Evolutionary conservation across 163 green algal genomes (phyloP).

Genomic region (Chloroidium sp.): DNA sequence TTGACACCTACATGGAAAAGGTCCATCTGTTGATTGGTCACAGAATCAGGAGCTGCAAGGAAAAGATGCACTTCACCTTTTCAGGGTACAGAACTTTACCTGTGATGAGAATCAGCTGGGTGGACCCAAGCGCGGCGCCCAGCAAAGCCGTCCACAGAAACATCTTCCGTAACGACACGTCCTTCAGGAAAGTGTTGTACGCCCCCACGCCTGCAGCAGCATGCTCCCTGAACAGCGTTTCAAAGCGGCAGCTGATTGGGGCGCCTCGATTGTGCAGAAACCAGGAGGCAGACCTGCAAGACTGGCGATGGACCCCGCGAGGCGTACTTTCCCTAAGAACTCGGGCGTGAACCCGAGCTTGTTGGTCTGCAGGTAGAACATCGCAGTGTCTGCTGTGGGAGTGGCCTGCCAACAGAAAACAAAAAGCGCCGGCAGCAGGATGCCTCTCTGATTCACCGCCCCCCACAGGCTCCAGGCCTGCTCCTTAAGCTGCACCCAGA

Average conservation of each 20-base stretch:
- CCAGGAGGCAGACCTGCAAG: background rate
- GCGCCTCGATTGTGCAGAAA: background rate
- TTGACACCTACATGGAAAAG: conserved; percentile 46
- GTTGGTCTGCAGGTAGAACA: conserved; percentile 92
- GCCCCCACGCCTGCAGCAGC: conserved; percentile 31
- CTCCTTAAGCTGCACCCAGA: conserved; percentile 14
- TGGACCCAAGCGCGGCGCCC: conserved; percentile 63
- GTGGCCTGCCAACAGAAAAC: conserved; percentile 87
- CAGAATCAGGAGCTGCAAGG: background rate
- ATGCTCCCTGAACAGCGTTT: conserved; percentile 3
- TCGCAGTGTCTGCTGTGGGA: conserved; percentile 49
- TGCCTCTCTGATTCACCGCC: conserved; percentile 60
- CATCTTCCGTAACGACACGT: conserved; percentile 65
- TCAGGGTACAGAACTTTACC: conserved; percentile 3
- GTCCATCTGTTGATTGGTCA: background rate
- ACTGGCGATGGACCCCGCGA: conserved; percentile 56
- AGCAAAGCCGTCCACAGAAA: conserved; percentile 69
- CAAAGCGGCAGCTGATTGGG: conserved; percentile 12
- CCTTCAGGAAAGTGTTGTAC: conserved; percentile 65
- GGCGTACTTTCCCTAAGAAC: conserved; percentile 74
- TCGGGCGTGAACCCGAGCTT: conserved; percentile 75
- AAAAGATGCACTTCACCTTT: background rate
- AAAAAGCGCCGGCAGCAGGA: conserved; percentile 85
- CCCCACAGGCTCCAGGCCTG: conserved; percentile 57
- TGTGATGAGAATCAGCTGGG: conserved; percentile 66